Evolutionary conservation across 441 rosid genomes (phyloP).

Genomic region (Populus hybrid): DNA sequence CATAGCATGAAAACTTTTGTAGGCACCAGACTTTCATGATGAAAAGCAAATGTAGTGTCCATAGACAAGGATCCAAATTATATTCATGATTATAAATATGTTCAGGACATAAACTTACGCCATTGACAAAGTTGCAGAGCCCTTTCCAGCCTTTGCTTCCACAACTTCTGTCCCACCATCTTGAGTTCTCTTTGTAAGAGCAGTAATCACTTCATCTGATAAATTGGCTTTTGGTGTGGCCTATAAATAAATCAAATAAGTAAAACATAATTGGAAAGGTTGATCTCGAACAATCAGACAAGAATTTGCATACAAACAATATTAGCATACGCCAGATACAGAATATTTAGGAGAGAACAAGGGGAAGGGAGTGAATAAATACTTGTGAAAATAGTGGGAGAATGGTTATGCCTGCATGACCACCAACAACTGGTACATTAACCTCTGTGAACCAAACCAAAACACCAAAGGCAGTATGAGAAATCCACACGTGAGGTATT

Average conservation of each 20-base stretch:
- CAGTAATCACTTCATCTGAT: constrained; percentile 51
- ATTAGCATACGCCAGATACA: background rate
- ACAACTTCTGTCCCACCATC: constrained; percentile 98
- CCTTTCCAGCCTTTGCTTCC: constrained; percentile 98
- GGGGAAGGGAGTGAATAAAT: background rate
- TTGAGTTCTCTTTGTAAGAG: constrained; percentile 94
- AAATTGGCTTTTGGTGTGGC: constrained; percentile 88
- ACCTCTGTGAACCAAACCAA: constrained; percentile 48
- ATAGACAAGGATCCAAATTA: background rate
- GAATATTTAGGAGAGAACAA: background rate
- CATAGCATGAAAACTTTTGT: background rate
- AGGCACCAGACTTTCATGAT: background rate
- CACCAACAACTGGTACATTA: constrained; percentile 93
- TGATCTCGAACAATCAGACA: background rate
- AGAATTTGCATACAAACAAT: background rate
- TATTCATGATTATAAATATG: background rate
- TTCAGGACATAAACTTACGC: constrained; percentile 56
- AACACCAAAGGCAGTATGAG: background rate
- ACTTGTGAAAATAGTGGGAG: constrained; percentile 93
- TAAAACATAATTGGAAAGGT: constrained; percentile 14
- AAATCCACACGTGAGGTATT: background rate
- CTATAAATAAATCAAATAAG: constrained; percentile 29
- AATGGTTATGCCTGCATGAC: constrained; percentile 95
- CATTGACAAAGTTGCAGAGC: constrained; percentile 96
- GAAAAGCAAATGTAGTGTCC: background rate